phyloP scores from a whole-genome alignment of 2,329 filamentous ascomycete genomes.

The Bretziella fagacearum region DNA sequence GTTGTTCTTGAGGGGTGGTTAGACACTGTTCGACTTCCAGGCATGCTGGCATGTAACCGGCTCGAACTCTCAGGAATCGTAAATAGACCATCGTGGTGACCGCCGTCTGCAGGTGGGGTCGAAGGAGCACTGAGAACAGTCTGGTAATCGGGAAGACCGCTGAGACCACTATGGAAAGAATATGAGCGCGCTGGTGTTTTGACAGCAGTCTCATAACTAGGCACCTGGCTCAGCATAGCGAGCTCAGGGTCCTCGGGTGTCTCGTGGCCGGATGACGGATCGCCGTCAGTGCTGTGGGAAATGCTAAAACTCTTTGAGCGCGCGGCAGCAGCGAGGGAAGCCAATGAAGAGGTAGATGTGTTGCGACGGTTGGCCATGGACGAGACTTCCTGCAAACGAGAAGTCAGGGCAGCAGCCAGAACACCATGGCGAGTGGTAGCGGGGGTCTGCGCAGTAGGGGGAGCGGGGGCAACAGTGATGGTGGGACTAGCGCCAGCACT shows the following conservation, averaged over 20 bases:
- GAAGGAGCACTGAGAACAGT: conserved; percentile 32
- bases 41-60: conserved; percentile 13
- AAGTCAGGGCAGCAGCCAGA: conserved; percentile 33
- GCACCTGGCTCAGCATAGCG: conserved; percentile 52
- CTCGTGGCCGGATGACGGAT: conserved; percentile 31
- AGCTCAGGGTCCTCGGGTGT: conserved; percentile 42
- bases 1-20: conserved; percentile 14
- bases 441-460: conserved; percentile 3
- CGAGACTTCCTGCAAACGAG: conserved; percentile 52
- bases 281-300: conserved; percentile 27
- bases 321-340: conserved; percentile 29
- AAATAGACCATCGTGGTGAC: conserved; percentile 12
- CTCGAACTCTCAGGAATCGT: conserved; percentile 10
- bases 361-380: conserved; percentile 31
- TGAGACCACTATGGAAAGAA: conserved; percentile 29
- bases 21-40: conserved; percentile 12
- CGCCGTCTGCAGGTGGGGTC: conserved; percentile 11
- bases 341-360: conserved; percentile 29
- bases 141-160: conserved; percentile 47
- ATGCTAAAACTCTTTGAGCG: conserved; percentile 15
- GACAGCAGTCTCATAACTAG: conserved; percentile 61
- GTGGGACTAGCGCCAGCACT: conserved; percentile 20
- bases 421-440: conserved; percentile 14
- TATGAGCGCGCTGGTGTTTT: conserved; percentile 42
- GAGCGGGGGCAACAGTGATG: conserved; percentile 9